Base-by-base conservation (phyloP, 1,284 basidiomycete genomes). In the Fistulina hepatica region DNA sequence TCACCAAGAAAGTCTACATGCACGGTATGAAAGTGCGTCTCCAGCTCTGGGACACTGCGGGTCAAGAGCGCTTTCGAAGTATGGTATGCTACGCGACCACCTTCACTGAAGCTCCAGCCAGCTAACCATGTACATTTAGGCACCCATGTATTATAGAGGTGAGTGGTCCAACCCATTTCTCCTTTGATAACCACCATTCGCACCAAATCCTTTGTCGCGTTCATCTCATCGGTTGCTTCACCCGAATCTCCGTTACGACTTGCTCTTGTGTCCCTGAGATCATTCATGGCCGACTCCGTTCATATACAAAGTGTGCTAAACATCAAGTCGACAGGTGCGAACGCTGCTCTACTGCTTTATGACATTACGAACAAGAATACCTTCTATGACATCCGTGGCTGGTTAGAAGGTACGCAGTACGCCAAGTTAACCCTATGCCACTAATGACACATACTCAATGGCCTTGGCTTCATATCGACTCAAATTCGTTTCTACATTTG, bases 131-230 rank as follows among this genome's bases (percentile, higher is more conserved):
- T 37, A 36, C 53, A n/a, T n/a, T n/a, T n/a, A 88, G 88, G 91
- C 92, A 50, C 93, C 93, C 42, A 95, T 98, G 86, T 98, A 98
- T 70, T 97, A 97, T 71, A 81, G 95, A 57, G 94, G 67, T 64
- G 40, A 31, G 51, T 48, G 32, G 17, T 17, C 33, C 27, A 33
- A 38, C 32, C 34, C 37, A 21, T 39, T 31, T 37, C 38, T 36
- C 35, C 34, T 22, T 34, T 34, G 42, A 45, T 45, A 44, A 44
- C 40, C 38, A 31, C 19, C 25, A 10, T 44, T 48, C 44, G 50
- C 47, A 45, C 41, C 34, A 34, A 37, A 42, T 37, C 39, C 37
- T 22, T 37, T 22, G n/a, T n/a, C n/a, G n/a, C n/a, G n/a, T 28
- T 44, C 38, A 32, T 30, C 36, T 24, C n/a, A n/a, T n/a, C n/a